Base-by-base conservation (phyloP, 1,284 basidiomycete species). In the Irpex lacteus region DNA sequence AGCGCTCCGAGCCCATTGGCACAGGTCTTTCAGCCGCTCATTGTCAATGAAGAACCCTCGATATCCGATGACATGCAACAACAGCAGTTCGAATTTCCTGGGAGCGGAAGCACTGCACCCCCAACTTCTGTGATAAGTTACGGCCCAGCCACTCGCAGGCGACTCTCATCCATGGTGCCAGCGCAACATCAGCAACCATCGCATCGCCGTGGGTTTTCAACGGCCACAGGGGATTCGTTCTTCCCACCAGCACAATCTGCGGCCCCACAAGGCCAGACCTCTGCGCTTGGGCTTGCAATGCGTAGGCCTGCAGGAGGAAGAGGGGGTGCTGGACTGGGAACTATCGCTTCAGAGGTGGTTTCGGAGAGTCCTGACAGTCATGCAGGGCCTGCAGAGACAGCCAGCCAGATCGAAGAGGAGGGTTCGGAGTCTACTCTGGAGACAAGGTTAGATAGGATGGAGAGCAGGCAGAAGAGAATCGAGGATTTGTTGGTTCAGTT, bases 11-110 rank as follows among this genome's bases (percentile, higher is more conserved):
- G 88, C 69, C 91, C 91, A 18, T 78, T 93, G 1, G 89, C 90
- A 3, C 89, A 91, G 71, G 79, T 91, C 11, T 93, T 85, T 72
- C 87, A 88, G 64, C 88, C 91, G 3, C 68, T 91, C 18, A 66
- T 87, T 6, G 76, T 87, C 15, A 84, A 86, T 57, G 84, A 86
- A 11, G 75, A 56, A 21, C 54, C 19, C 50, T 21, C 15, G 13
- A n/a, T 52, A 13, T 52, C 15, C 50, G 50, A 79, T 26, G 74
- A 74, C 18, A 67, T 71, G 83, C 68, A 71, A 50, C 54, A 44
- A 34, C 60, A 32, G n/a, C 32, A 44, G 37, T 21, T 18, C 34
- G 52, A 44, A 36, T 52, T 21, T 19, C 50, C 50, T 52, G 18
- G 54, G 21, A 5, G 15, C 59, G 60, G 34, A 49, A 26, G 37